Conservation (phyloP, 305 asterid species). For the Fraxinus latifolia region DNA sequence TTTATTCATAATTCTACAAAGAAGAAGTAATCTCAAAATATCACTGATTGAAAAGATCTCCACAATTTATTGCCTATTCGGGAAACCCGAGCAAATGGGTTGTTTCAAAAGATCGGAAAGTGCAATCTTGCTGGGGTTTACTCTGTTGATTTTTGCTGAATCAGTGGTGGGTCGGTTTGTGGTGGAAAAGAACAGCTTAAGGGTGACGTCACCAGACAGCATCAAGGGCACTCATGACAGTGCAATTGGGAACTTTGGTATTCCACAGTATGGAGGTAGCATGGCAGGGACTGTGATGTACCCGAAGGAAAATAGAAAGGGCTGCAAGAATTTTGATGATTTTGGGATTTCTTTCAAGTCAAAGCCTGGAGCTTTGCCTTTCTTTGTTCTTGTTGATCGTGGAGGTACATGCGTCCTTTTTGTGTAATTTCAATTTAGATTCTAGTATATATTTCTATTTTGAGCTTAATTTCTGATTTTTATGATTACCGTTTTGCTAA, state of each 20-base stretch:
- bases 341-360: slow-evolving; percentile 68
- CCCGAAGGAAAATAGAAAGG: slow-evolving; percentile 73
- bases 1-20: background rate
- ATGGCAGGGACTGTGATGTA: slow-evolving; percentile 71
- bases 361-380: slow-evolving; percentile 77
- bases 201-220: slow-evolving; percentile 66
- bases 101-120: slow-evolving; percentile 31
- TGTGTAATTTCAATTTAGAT: background rate
- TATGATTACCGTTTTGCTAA: background rate
- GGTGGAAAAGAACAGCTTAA: slow-evolving; percentile 86
- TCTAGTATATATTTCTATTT: slow-evolving; percentile 1
- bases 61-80: slow-evolving; percentile 11
- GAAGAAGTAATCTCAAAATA: background rate
- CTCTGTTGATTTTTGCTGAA: slow-evolving; percentile 38
- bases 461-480: slow-evolving; percentile 14
- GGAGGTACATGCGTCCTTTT: slow-evolving; percentile 48
- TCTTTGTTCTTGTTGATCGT: slow-evolving; percentile 77
- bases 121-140: slow-evolving; percentile 44
- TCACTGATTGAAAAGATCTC: background rate
- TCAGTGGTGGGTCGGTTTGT: slow-evolving; percentile 58
- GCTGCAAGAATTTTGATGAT: slow-evolving; percentile 67
- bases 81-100: slow-evolving; percentile 47
- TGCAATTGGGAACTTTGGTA: slow-evolving; percentile 86
- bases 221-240: slow-evolving; percentile 70
- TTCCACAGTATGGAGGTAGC: slow-evolving; percentile 86